phyloP scores from a whole-genome alignment of 768 basidiomycete genomes.

The Daedaleopsis sinensis region DNA sequence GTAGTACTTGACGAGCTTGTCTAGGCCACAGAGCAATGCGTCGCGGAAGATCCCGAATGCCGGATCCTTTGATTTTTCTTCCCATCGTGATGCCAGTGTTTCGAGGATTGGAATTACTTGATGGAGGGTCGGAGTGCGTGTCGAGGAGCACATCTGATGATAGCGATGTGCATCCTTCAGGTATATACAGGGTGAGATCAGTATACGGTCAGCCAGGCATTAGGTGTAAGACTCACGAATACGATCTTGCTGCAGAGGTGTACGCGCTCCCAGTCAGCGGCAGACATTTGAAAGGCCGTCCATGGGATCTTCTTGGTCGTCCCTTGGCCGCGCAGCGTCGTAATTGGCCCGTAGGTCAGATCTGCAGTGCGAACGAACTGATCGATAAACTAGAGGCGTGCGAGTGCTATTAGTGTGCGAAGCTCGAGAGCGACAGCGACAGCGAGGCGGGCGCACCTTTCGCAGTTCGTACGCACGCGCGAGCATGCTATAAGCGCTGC shows the following conservation, averaged over 20 bases:
- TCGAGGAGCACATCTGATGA: conserved; percentile 33
- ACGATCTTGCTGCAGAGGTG: conserved; percentile 19
- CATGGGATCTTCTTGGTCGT: conserved; percentile 32
- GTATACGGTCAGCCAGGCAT: too few relatives aligned
- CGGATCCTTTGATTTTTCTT: conserved; percentile 19
- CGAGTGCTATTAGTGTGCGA: background rate
- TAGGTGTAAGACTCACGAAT: too few relatives aligned
- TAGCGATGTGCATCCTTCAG: conserved; percentile 30
- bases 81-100: conserved; percentile 32
- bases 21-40: conserved; percentile 25
- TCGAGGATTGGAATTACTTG: conserved; percentile 32
- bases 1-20: conserved; percentile 32
- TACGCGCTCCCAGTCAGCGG: conserved; percentile 28
- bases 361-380: conserved; percentile 29
- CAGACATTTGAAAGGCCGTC: conserved; percentile 26
- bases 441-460: background rate
- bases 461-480: background rate
- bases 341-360: conserved; percentile 34
- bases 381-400: conserved; percentile 13
- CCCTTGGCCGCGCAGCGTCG: conserved; percentile 7
- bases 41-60: conserved; percentile 23
- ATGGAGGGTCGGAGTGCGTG: conserved; percentile 28
- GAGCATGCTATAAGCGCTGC: background rate
- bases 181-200: too few relatives aligned
- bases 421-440: background rate